Base-by-base conservation (phyloP, 23 red algal species). In the Porphyridium purpureum region DNA sequence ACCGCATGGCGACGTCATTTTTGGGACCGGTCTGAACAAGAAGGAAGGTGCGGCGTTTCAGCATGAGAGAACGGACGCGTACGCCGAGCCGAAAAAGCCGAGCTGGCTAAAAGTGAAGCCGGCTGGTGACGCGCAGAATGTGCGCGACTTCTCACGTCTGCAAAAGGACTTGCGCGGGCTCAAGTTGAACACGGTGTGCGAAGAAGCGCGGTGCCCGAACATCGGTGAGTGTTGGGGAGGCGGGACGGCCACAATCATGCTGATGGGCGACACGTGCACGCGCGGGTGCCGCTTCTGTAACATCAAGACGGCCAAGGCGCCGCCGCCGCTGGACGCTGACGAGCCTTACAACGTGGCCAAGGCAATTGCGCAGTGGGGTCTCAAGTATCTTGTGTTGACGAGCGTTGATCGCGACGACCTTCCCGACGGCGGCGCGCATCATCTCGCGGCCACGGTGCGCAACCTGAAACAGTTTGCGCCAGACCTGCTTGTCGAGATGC, bases 151-250 rank as follows among this genome's bases (percentile, higher is more conserved):
- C 49, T 9, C 32, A 15, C 59, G 88, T 14, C 64, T 94, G 27
- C 59, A 61, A 4, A 47, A 48, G 7, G 66, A 59, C 0, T 50
- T 94, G 34, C 78, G 88, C 36, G 67, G 61, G 14, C 52, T 80
- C 19, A 62, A 54, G 1, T 57, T 94, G 9, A 56, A 70, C 5
- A 94, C 88, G 4, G 88, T 94, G 6, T 94, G 88, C 55, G 88
- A 94, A 50, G 88, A 94, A 52, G 88, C 88, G 1, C 50, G 76
- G 5, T 94, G 88, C 38, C 88, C 88, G 1, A 94, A 94, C 56
- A 94, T 94, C 24, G 88, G 78, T 29, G 88, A 94, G 54, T 94
- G 88, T 21, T 94, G 88, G 88, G 88, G 88, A 26, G 88, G 88
- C 22, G 88, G 88, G 19, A 94, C 88, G 0, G 88, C 88, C 9